A percentile compares a stretch with the other conserved stretches of the same genome.
phyloP scores from a whole-genome alignment of 371 early-diverging fungal genomes.

The Lichtheimia hyalospora region DNA sequence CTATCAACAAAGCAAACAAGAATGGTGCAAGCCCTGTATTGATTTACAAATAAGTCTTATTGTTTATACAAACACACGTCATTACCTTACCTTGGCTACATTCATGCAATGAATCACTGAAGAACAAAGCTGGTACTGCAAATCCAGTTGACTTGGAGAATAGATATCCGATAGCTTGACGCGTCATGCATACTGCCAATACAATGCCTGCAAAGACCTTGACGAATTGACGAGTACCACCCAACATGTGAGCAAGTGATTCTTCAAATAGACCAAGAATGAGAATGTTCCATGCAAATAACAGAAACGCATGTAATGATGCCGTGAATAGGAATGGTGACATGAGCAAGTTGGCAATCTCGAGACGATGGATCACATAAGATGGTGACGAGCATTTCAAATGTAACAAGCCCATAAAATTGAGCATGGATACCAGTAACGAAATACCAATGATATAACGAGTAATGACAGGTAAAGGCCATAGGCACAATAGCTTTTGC shows the following conservation, averaged over 20 bases:
- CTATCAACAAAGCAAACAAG: constrained; percentile 54
- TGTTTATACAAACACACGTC: no score
- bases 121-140: constrained; percentile 58
- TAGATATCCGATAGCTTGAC: constrained; percentile 50
- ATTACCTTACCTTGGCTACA: constrained; percentile 55
- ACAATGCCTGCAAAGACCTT: constrained; percentile 31
- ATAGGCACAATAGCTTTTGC: constrained; percentile 45
- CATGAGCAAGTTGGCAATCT: constrained; percentile 37
- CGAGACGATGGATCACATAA: constrained; percentile 41
- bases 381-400: constrained; percentile 49
- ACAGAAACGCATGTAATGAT: constrained; percentile 28
- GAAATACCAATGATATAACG: constrained; percentile 47
- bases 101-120: constrained; percentile 62
- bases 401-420: constrained; percentile 23
- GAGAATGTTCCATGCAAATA: constrained; percentile 49
- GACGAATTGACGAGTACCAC: constrained; percentile 46
- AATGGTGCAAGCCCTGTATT: constrained; percentile 55
- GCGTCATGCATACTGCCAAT: constrained; percentile 29
- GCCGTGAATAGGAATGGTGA: constrained; percentile 50
- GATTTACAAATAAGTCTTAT: no score
- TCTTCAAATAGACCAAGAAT: constrained; percentile 56
- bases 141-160: constrained; percentile 63
- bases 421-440: constrained; percentile 35
- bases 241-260: constrained; percentile 45
- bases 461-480: constrained; percentile 54